Percentiles rank a stretch among this genome's conserved stretches.
These are phyloP conservation scores for Durotheca rogersii DNA, from an alignment of 495 filamentous ascomycete genomes.

Conservation along the genomic window DNA sequence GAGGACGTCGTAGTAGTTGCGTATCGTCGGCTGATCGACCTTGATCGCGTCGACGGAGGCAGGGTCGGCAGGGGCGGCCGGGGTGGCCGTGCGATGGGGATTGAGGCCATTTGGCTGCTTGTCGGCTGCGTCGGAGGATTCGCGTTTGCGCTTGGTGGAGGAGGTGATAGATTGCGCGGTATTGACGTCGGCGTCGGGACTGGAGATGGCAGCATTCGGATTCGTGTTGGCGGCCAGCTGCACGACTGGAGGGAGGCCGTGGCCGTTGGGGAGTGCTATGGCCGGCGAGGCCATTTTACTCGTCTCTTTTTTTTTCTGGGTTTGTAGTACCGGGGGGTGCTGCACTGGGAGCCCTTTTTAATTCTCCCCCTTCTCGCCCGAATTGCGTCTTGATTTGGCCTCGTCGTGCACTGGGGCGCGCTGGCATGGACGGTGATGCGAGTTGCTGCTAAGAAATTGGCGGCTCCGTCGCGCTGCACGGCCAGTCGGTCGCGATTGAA, in stretches of 20 bases:
- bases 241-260: constrained; percentile 41
- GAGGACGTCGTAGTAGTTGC: constrained; percentile 46
- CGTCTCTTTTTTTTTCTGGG: constrained; percentile 4
- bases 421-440: constrained; percentile 26
- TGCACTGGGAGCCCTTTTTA: no score
- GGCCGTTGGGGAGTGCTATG: constrained; percentile 46
- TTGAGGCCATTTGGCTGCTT: constrained; percentile 23
- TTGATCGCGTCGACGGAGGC: constrained; percentile 12
- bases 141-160: constrained; percentile 59
- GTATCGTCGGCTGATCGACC: constrained; percentile 33
- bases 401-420: constrained; percentile 10
- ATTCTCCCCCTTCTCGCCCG: no score
- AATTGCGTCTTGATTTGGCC: no score
- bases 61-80: background rate
- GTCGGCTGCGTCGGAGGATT: constrained; percentile 45
- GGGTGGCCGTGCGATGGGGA: constrained; percentile 11
- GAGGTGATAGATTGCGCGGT: constrained; percentile 44
- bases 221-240: constrained; percentile 9
- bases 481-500: constrained; percentile 32
- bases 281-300: constrained; percentile 45
- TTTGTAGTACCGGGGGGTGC: no score
- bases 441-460: constrained; percentile 31
- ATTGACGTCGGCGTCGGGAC: constrained; percentile 25
- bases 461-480: constrained; percentile 46
- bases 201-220: background rate